These are phyloP conservation scores for Pseudisothecium myosuroides DNA, from an alignment of 225 moss, liverwort and hornwort species.

Conservation along the genomic window DNA sequence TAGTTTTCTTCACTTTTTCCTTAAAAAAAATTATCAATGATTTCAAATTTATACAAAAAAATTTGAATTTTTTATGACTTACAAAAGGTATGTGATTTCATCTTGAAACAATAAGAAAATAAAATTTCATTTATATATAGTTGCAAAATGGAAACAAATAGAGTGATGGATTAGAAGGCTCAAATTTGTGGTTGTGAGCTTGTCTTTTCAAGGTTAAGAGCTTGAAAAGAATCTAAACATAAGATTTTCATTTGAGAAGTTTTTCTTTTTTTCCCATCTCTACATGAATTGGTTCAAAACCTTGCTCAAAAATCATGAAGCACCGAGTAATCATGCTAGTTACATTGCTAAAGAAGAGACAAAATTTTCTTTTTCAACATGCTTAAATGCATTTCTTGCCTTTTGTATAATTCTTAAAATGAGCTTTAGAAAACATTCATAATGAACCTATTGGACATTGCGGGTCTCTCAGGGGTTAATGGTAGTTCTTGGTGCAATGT, in stretches of 20 bases:
- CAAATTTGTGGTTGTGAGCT: rapidly evolving
- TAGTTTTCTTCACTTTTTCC: neutral
- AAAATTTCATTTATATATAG: neutral
- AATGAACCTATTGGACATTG: neutral
- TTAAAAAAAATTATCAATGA: neutral
- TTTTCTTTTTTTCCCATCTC: neutral
- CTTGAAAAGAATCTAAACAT: neutral
- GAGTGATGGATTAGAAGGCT: rapidly evolving
- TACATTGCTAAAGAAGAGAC: neutral
- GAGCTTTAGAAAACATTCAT: neutral
- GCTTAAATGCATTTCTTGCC: neutral
- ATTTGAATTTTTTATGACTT: neutral
- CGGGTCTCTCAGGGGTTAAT: neutral
- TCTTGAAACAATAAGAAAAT: neutral
- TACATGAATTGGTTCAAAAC: neutral
- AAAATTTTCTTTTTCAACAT: neutral
- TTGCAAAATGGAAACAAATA: neutral
- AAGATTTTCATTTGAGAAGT: neutral
- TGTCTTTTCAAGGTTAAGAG: neutral
- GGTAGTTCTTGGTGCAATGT: neutral
- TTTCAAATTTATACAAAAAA: neutral
- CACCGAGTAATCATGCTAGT: neutral
- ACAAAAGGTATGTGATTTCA: neutral
- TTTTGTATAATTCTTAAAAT: neutral
- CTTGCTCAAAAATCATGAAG: neutral